Evolutionary conservation across 2,329 filamentous ascomycete genomes (phyloP).

Genomic region (Lecanicillium sp.): DNA sequence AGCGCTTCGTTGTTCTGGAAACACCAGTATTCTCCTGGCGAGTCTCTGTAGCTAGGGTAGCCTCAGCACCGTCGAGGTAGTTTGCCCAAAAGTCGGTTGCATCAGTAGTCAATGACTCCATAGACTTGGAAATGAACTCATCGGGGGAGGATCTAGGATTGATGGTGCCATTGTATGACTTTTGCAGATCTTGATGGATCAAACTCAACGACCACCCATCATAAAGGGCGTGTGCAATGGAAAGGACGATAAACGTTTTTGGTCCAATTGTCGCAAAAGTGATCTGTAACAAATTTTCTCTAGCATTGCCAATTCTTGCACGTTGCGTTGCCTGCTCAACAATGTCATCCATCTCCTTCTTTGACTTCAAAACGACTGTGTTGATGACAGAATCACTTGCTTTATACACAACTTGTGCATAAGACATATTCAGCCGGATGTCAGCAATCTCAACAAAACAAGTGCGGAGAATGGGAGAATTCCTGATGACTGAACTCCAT

Average conservation of each 20-base stretch:
- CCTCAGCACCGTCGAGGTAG: constrained; percentile 45
- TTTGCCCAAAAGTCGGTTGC: constrained; percentile 59
- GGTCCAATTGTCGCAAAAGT: constrained; percentile 26
- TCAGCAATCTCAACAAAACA: constrained; percentile 60
- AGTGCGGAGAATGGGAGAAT: constrained; percentile 67
- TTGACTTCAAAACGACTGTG: constrained; percentile 14
- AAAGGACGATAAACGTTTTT: constrained; percentile 47
- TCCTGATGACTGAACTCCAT: constrained; percentile 50
- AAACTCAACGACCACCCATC: constrained; percentile 78
- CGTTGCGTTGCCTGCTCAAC: constrained; percentile 26
- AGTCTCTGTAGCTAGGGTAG: constrained; percentile 27
- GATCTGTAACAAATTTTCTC: constrained; percentile 39
- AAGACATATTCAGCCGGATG: constrained; percentile 41
- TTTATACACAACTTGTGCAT: constrained; percentile 39
- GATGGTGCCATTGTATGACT: constrained; percentile 47
- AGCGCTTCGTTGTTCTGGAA: constrained; percentile 11
- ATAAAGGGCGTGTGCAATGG: constrained; percentile 79
- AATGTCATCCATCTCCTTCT: constrained; percentile 25
- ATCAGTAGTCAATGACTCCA: constrained; percentile 13
- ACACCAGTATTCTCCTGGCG: not conserved
- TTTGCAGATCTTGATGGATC: constrained; percentile 61
- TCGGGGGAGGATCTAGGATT: constrained; percentile 38
- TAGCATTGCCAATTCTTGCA: constrained; percentile 29
- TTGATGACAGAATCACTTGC: constrained; percentile 13
- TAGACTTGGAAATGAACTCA: constrained; percentile 34